These are phyloP conservation scores for Rheum nobile DNA, from an alignment of 148 eudicot species.

Conservation along the genomic window DNA sequence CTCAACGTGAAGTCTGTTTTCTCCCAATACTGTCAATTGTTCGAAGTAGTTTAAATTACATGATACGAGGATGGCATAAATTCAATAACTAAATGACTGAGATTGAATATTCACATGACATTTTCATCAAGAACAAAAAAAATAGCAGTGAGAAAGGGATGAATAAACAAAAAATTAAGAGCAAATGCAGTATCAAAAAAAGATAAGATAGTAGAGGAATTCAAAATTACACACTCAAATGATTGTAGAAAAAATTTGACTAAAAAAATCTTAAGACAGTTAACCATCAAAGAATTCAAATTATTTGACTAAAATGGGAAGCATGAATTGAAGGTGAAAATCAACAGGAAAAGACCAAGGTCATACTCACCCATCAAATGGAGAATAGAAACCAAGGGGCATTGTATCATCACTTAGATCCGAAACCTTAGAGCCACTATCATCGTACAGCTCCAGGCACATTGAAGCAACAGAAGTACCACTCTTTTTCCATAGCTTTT, in stretches of 20 bases:
- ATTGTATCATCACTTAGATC: slow-evolving; percentile 42
- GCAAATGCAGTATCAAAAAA: not conserved
- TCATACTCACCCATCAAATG: slow-evolving; percentile 61
- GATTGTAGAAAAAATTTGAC: not conserved
- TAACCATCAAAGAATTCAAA: not conserved
- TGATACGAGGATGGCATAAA: not conserved
- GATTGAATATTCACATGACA: not conserved
- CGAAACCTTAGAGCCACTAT: slow-evolving; percentile 46
- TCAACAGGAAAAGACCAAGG: not conserved
- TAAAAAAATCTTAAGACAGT: not conserved
- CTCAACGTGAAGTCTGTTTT: not conserved
- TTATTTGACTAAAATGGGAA: not conserved
- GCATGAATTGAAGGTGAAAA: slow-evolving; percentile 1
- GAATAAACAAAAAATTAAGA: not conserved
- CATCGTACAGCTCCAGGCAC: slow-evolving; percentile 83
- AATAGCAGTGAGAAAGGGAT: not conserved
- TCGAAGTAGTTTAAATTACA: not conserved
- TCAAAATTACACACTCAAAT: not conserved
- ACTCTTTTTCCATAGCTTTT: slow-evolving; percentile 90
- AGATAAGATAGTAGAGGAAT: not conserved
- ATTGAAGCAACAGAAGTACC: slow-evolving; percentile 82
- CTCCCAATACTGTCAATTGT: not conserved
- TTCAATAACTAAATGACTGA: not conserved
- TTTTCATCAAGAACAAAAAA: not conserved
- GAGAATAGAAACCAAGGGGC: slow-evolving; percentile 82